A percentile compares a stretch with the other conserved stretches of the same genome.
Conservation (phyloP, 2,329 filamentous ascomycete species). For the Paradendryphiella salina region DNA sequence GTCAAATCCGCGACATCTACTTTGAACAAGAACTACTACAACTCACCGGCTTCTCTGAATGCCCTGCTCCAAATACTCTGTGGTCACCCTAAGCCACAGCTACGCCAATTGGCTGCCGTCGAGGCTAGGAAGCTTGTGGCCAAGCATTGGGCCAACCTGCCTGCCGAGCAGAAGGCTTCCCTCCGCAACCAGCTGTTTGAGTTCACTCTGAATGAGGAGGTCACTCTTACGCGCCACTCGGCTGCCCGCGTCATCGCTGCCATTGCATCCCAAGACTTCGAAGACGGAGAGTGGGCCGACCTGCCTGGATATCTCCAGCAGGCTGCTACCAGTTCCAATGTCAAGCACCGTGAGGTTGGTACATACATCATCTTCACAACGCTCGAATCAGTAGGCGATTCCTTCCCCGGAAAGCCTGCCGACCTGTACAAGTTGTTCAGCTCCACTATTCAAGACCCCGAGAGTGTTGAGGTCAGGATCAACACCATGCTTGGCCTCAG, state of each 20-base stretch:
- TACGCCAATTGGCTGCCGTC: conserved; percentile 89
- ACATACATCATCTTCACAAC: conserved; percentile 93
- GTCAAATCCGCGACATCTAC: conserved; percentile 88
- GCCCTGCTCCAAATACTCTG: conserved; percentile 87
- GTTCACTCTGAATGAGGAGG: conserved; percentile 77
- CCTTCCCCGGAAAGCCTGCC: conserved; percentile 77
- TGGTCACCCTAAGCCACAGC: conserved; percentile 69
- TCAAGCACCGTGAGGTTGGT: conserved; percentile 83
- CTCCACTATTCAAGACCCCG: conserved; percentile 84
- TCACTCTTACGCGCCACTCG: conserved; percentile 78
- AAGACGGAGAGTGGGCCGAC: conserved; percentile 82
- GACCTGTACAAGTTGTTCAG: conserved; percentile 82
- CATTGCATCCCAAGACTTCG: conserved; percentile 83
- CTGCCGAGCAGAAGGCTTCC: conserved; percentile 74
- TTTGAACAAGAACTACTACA: conserved; percentile 92
- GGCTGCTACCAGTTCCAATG: conserved; percentile 73
- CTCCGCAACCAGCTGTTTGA: conserved; percentile 83
- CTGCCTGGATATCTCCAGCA: conserved; percentile 78
- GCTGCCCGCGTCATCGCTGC: conserved; percentile 84
- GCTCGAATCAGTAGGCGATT: conserved; percentile 82
- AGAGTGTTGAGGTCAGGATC: conserved; percentile 89
- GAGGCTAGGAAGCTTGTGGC: conserved; percentile 80
- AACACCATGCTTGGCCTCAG: conserved; percentile 92
- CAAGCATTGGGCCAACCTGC: conserved; percentile 81
- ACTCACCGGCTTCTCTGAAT: conserved; percentile 78